Conservation (phyloP, 192 early-diverging fungal species). For the Podila verticillata region DNA sequence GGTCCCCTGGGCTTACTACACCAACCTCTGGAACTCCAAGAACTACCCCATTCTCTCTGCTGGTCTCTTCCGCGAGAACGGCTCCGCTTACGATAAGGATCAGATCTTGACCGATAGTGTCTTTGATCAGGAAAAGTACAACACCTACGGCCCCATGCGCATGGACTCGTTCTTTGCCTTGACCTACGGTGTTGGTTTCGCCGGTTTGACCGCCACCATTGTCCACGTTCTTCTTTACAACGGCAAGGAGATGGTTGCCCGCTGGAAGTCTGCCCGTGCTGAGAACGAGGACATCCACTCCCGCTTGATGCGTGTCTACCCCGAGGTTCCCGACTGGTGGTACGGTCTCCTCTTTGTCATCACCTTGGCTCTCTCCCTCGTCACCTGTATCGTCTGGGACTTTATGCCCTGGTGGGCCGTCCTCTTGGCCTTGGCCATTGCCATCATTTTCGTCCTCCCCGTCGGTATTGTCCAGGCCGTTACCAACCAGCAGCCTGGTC, state of each 20-base stretch:
- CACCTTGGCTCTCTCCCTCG: slow-evolving; percentile 51
- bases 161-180: slow-evolving; percentile 9
- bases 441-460: slow-evolving; percentile 72
- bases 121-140: slow-evolving; percentile 43
- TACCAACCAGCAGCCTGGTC: too few relatives aligned
- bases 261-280: slow-evolving; percentile 45
- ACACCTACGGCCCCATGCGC: slow-evolving; percentile 48
- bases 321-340: too few relatives aligned
- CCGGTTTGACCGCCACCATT: slow-evolving; percentile 59
- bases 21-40: slow-evolving; percentile 55
- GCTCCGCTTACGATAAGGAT: too few relatives aligned
- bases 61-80: too few relatives aligned
- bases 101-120: background rate
- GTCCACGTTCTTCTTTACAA: slow-evolving; percentile 69
- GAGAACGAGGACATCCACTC: too few relatives aligned
- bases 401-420: slow-evolving; percentile 80
- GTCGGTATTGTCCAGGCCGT: slow-evolving; percentile 85
- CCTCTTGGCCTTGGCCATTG: slow-evolving; percentile 62
- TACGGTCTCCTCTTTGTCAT: slow-evolving; percentile 55
- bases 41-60: slow-evolving; percentile 40
- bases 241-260: slow-evolving; percentile 70
- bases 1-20: slow-evolving; percentile 55
- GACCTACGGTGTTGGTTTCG: slow-evolving; percentile 59
- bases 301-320: too few relatives aligned
- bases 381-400: slow-evolving; percentile 56